Conservation (phyloP, 345 rosid genomes). For the Sisymbrium irio region DNA sequence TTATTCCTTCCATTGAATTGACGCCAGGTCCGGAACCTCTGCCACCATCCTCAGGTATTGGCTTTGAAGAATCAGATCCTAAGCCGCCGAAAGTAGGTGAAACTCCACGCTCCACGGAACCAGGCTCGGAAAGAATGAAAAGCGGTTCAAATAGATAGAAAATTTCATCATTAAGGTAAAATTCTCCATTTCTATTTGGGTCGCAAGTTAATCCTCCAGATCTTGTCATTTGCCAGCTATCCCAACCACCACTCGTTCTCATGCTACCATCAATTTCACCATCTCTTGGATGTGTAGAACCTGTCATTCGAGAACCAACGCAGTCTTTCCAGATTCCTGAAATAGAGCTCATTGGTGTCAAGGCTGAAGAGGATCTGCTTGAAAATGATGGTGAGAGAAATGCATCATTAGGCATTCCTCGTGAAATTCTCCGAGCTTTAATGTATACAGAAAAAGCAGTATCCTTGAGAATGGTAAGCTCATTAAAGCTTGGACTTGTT, state of each 20-base stretch:
- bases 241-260: conserved; percentile 76
- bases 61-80: conserved; percentile 60
- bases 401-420: conserved; percentile 63
- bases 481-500: conserved; percentile 78
- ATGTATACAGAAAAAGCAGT: conserved; percentile 92
- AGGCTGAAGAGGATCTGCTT: conserved; percentile 62
- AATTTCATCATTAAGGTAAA: conserved; percentile 54
- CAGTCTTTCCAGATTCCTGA: conserved; percentile 91
- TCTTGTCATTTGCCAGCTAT: conserved; percentile 83
- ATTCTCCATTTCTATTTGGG: conserved; percentile 74
- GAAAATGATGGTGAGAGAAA: conserved; percentile 57
- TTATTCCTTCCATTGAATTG: conserved; percentile 56
- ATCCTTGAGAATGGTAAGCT: conserved; percentile 87
- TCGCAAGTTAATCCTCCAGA: conserved; percentile 78
- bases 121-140: conserved; percentile 94
- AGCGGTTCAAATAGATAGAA: conserved; percentile 94
- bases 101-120: conserved; percentile 82
- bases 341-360: conserved; percentile 59
- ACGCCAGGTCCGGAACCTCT: conserved; percentile 59
- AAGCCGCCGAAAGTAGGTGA: conserved; percentile 53
- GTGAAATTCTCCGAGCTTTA: conserved; percentile 85
- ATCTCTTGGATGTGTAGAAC: conserved; percentile 77
- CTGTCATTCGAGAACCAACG: conserved; percentile 75
- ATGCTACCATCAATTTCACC: conserved; percentile 77
- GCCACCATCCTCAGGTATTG: conserved; percentile 55